Evolutionary conservation across 2,329 filamentous ascomycete genomes (phyloP).

Genomic region (Paraphaeosphaeria sporulosa): DNA sequence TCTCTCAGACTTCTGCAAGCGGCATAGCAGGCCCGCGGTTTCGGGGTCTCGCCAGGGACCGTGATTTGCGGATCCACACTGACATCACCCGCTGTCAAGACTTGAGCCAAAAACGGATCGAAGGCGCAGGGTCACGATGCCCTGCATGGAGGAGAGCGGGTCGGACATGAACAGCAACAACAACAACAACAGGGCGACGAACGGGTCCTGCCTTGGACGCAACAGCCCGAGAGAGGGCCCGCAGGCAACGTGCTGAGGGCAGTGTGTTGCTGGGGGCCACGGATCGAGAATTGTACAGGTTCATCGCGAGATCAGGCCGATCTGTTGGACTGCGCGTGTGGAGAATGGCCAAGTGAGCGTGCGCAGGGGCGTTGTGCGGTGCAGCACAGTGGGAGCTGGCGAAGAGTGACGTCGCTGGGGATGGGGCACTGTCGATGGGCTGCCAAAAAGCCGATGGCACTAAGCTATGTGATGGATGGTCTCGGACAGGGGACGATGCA

Average conservation of each 20-base stretch:
- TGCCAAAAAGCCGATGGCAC: conserved; percentile 8
- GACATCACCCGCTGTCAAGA: conserved; percentile 14
- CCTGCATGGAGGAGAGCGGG: background rate
- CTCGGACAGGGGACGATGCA: conserved; percentile 3
- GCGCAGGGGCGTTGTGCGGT: background rate
- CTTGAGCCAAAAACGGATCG: background rate
- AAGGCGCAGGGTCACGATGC: background rate
- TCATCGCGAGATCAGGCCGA: conserved; percentile 7
- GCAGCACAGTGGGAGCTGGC: background rate
- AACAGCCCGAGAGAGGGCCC: background rate
- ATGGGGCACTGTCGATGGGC: background rate
- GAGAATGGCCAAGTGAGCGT: background rate
- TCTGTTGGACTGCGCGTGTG: conserved; percentile 12
- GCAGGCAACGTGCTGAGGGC: background rate
- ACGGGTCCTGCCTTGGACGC: background rate
- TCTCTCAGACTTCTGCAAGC: conserved; percentile 3
- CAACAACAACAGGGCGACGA: background rate
- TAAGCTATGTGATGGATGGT: background rate
- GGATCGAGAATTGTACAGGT: conserved; percentile 4
- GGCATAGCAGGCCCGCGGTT: conserved; percentile 4
- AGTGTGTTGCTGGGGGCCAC: background rate
- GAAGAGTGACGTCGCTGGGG: conserved; percentile 4
- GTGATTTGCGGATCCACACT: conserved; percentile 15
- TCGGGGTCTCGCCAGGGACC: conserved; percentile 12
- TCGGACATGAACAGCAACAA: background rate